Conservation (phyloP, 305 asterid genomes). For the Fraxinus xanthoxyloides region DNA sequence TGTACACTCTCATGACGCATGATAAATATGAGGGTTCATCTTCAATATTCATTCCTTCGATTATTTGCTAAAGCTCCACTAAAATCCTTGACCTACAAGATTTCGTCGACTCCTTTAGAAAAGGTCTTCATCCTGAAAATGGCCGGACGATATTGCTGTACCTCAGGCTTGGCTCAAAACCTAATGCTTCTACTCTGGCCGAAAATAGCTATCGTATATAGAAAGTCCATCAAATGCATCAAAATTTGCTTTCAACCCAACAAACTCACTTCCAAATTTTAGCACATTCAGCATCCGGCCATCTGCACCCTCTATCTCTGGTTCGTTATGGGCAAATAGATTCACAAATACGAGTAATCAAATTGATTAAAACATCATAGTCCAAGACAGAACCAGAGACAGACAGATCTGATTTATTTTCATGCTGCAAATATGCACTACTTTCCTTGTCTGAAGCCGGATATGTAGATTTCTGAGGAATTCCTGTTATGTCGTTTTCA, state of each 20-base stretch:
- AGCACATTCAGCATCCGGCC: slow-evolving; percentile 93
- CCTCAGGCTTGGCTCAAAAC: slow-evolving; percentile 13
- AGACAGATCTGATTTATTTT: slow-evolving; percentile 43
- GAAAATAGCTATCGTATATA: slow-evolving; percentile 75
- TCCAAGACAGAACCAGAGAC: slow-evolving; percentile 24
- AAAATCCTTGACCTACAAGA: slow-evolving; percentile 27
- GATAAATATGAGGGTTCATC: slow-evolving; percentile 20
- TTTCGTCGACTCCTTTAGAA: slow-evolving; percentile 19
- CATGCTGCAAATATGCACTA: slow-evolving; percentile 29
- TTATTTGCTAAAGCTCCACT: slow-evolving; percentile 11
- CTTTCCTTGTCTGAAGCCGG: slow-evolving; percentile 41
- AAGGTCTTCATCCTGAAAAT: background rate
- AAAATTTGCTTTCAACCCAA: slow-evolving; percentile 83
- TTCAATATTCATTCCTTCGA: slow-evolving; percentile 4
- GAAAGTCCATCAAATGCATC: slow-evolving; percentile 93
- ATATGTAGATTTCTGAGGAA: slow-evolving; percentile 55
- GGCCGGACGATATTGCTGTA: background rate
- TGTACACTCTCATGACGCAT: slow-evolving; percentile 35
- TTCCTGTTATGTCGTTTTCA: slow-evolving; percentile 56
- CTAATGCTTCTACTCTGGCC: slow-evolving; percentile 31
- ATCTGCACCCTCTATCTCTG: slow-evolving; percentile 81
- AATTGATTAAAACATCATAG: slow-evolving; percentile 35
- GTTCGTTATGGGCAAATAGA: slow-evolving; percentile 70
- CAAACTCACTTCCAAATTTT: slow-evolving; percentile 77
- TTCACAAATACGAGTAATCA: slow-evolving; percentile 64